Evolutionary conservation across 192 early-diverging fungal species (phyloP).

Genomic region (Gaertneriomyces sp.): DNA sequence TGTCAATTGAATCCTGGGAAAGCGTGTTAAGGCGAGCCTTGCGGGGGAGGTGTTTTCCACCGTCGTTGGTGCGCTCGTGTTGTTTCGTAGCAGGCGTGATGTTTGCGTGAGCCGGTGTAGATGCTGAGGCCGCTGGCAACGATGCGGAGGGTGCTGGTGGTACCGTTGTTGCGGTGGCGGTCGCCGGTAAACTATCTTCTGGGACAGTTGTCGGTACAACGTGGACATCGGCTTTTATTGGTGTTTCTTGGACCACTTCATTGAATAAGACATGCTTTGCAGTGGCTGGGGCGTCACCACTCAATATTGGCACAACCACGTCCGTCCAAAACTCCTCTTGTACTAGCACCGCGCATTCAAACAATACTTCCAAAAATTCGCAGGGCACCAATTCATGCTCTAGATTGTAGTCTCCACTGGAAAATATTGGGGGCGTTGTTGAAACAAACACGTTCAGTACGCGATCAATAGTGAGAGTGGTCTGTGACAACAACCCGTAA

Average conservation of each 20-base stretch:
- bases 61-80: too few species aligned
- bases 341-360: constrained; percentile 25
- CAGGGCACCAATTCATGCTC: constrained; percentile 48
- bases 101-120: too few species aligned
- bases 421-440: constrained; percentile 6
- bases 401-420: constrained; percentile 37
- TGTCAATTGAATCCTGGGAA: too few species aligned
- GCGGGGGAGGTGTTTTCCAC: too few species aligned
- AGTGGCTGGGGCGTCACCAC: constrained; percentile 1
- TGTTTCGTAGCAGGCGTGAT: too few species aligned
- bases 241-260: background rate
- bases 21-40: too few species aligned
- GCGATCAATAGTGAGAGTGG: constrained; percentile 4
- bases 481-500: constrained; percentile 9
- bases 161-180: too few species aligned
- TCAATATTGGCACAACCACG: constrained; percentile 7
- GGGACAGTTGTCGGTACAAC: background rate
- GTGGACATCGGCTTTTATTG: background rate
- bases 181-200: background rate
- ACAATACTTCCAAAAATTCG: constrained; percentile 34
- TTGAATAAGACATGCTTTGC: background rate
- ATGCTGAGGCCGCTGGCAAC: too few species aligned
- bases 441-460: constrained; percentile 35
- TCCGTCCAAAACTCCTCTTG: constrained; percentile 11
- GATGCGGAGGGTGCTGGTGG: too few species aligned